Evolutionary conservation across 306 rosid species (phyloP), one percentile per base, ranked within the genome.

Genomic region (Cajanus cajan): DNA sequence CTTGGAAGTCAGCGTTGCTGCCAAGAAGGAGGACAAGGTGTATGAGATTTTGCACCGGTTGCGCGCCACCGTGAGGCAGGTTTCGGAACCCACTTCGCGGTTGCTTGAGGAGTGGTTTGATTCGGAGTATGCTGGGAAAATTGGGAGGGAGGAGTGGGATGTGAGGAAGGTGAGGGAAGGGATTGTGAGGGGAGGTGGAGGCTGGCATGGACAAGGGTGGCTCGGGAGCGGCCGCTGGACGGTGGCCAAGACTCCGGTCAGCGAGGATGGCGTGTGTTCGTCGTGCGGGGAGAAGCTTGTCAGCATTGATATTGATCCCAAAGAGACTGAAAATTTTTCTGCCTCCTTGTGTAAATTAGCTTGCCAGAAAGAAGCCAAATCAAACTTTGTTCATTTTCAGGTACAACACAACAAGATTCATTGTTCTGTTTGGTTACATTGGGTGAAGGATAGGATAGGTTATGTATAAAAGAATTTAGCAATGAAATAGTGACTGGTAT

Each of bases 121-220:
- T 44, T 86, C 93, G 4, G 88, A 87, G 10, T 78, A 64, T 82
- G 99, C 94, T 0, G 65, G 54, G 0, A 80, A 57, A 73, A 73
- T 82, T 48, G 96, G 98, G 82, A 66, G 47, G 76, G 82, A 85
- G 78, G 24, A n/a, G 15, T 89, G 97, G 99, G 92, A 93, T 83
- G 86, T 41, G 73, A 62, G 58, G 6, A 83, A 80, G 66, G 85
- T 93, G 73, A 86, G 48, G 74, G 84, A 91, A 77, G 96, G 92
- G 72, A 50, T 88, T 71, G 75, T 16, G 59, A 80, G 41, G 57
- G 93, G 94, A 64, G 99, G 98, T 80, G 99, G 98, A 69, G 99
- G 99, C 61, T 96, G 99, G 98, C 99, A 93, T 83, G 97, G 99
- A 62, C 89, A 90, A 21, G 98, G 99, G 64, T 95, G 99, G 98